These are phyloP conservation scores for Fagus crenata DNA, from an alignment of 306 rosid genomes.

Conservation along the genomic window DNA sequence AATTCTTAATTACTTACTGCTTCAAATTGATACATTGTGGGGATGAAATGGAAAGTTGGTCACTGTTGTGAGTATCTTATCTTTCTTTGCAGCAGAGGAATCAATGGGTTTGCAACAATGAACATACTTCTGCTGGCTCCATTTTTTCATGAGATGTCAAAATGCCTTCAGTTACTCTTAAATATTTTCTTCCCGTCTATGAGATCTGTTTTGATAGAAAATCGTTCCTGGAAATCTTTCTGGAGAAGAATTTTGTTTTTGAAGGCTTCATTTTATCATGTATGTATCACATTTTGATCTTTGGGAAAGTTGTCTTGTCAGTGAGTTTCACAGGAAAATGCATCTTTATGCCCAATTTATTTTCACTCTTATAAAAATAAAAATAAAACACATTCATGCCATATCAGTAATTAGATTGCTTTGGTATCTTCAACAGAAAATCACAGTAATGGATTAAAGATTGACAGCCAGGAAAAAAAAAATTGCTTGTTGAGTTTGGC, in stretches of 20 bases:
- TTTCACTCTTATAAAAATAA: not conserved
- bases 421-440: not conserved
- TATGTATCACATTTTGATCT: not conserved
- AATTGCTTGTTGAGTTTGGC: not conserved
- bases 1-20: conserved; percentile 23
- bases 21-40: conserved; percentile 15
- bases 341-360: not conserved
- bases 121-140: conserved; percentile 28
- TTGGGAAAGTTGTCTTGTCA: not conserved
- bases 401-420: not conserved
- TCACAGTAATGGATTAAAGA: not conserved
- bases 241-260: not conserved
- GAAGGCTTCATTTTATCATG: not conserved
- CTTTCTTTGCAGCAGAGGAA: too few relatives aligned
- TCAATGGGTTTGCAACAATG: too few relatives aligned
- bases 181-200: conserved; percentile 2
- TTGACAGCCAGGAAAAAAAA: not conserved
- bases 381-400: too few relatives aligned
- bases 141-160: conserved; percentile 21
- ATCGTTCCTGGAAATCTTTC: not conserved
- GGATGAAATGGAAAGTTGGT: conserved; percentile 7
- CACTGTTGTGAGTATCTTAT: not conserved
- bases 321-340: not conserved
- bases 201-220: not conserved
- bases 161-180: not conserved